phyloP scores from a whole-genome alignment of 345 rosid species.

The Salix exigua region DNA sequence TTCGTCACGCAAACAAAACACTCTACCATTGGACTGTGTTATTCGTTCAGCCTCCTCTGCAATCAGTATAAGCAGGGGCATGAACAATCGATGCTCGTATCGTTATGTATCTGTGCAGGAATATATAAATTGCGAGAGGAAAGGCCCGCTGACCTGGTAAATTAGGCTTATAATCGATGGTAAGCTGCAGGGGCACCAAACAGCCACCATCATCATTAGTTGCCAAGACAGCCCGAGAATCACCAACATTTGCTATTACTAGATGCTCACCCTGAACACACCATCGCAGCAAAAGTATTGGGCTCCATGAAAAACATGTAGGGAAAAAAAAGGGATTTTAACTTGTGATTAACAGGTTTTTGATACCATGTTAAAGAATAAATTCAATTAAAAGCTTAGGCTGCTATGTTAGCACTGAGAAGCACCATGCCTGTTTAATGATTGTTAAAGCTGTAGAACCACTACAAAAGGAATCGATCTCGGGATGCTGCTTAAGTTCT shows the following conservation, averaged over 20 bases:
- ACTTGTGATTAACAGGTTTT: neutral
- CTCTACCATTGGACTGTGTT: constrained; percentile 54
- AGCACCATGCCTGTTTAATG: constrained; percentile 59
- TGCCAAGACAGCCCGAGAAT: constrained; percentile 78
- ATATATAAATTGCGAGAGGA: neutral
- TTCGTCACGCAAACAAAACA: constrained; percentile 66
- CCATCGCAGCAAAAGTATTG: neutral
- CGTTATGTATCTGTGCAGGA: too few relatives aligned
- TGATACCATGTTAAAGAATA: too few relatives aligned
- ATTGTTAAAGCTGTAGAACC: constrained; percentile 74
- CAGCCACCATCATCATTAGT: constrained; percentile 47
- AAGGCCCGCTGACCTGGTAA: constrained; percentile 50
- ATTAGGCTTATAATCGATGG: constrained; percentile 80
- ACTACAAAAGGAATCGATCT: constrained; percentile 64
- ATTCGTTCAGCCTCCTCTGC: constrained; percentile 87
- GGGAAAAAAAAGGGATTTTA: too few relatives aligned
- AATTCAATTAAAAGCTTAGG: too few relatives aligned
- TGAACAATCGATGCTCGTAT: neutral
- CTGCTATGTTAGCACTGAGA: too few relatives aligned
- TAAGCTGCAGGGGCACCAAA: constrained; percentile 70
- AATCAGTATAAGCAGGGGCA: constrained; percentile 3
- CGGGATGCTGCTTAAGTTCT: constrained; percentile 60
- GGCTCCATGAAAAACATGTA: neutral
- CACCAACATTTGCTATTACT: constrained; percentile 70
- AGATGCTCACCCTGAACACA: constrained; percentile 55